Evolutionary conservation across 371 early-diverging fungal species (phyloP), one percentile per base, ranked within the genome.

Genomic region (Blastocladiella emersonii): DNA sequence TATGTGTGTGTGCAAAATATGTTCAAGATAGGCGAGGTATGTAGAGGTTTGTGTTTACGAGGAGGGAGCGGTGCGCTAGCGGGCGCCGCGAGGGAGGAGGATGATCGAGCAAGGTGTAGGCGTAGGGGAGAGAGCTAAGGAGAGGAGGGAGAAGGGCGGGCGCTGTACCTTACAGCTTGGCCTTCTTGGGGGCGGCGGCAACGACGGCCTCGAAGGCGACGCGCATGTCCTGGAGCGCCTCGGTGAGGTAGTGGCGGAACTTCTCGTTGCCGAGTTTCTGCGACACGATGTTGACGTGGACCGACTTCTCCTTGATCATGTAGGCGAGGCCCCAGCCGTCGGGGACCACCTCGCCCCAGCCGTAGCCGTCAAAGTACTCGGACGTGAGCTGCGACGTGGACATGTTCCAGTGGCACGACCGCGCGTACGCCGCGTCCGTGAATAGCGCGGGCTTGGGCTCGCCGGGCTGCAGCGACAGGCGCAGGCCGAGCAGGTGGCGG

Each of bases 311-410:
- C 75, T 90, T 91, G 74, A 95, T 83, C 86, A 91, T 92, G 78
- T 97, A 97, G 30, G 96, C 95, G 67, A 86, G 71, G 56, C 93
- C 95, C 71, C 87, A 96, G 13, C 97, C 97, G 74, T 92, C 90
- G 39, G 90, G 85, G n/a, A 92, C 89, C 43, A 97, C 96, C 72
- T 90, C 91, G 62, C 94, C 93, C 93, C 94, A 97, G 17, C 98
- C 98, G 69, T 93, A 97, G 56, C 89, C 89, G 63, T 85, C 83
- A 77, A 91, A 95, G 75, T 89, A 75, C 70, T 94, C 93, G 64
- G 88, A 85, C 6, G 89, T 78, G 62, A 97, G 78, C 74, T 95
- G 94, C 35, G 92, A 92, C 0, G 96, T 95, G 27, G 92, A 92
- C 41, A 97, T 70, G 72, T 80, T 85, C 98, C 98, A 97, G 74